phyloP scores from a whole-genome alignment of 176 grass and related monocot genomes.

The Saccharum officinarum region DNA sequence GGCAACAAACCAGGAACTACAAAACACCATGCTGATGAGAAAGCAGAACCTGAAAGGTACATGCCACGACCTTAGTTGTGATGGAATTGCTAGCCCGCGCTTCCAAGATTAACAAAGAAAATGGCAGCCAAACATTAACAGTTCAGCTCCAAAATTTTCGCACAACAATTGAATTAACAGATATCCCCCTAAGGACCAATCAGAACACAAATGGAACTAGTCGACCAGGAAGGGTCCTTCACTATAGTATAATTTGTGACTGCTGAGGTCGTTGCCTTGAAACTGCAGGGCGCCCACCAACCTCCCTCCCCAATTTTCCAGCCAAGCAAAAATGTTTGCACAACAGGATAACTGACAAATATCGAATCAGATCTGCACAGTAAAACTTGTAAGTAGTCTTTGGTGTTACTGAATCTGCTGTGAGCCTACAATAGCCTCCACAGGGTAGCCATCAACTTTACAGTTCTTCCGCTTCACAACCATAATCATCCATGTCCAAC shows the following conservation, averaged over 20 bases:
- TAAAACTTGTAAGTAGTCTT: constrained; percentile 81
- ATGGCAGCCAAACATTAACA: constrained; percentile 54
- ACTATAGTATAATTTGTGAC: constrained; percentile 46
- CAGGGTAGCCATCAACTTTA: constrained; percentile 59
- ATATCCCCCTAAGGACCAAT: constrained; percentile 51
- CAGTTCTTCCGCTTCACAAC: constrained; percentile 40
- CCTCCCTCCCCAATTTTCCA: constrained; percentile 29
- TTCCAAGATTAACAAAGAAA: constrained; percentile 57
- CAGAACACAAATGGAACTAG: constrained; percentile 51
- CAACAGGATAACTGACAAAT: constrained; percentile 66
- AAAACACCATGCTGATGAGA: constrained; percentile 44
- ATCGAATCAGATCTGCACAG: constrained; percentile 88
- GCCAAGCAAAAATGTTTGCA: constrained; percentile 73
- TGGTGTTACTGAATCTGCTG: constrained; percentile 59
- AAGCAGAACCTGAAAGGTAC: constrained; percentile 44
- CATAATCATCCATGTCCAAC: constrained; percentile 53
- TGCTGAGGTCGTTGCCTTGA: constrained; percentile 57
- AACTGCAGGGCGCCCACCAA: constrained; percentile 34
- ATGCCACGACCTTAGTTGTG: constrained; percentile 36
- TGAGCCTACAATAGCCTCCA: constrained; percentile 39
- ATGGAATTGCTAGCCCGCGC: constrained; percentile 42
- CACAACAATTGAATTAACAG: constrained; percentile 59
- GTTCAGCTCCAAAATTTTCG: constrained; percentile 56
- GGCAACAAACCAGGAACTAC: constrained; percentile 24
- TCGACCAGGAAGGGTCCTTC: constrained; percentile 20